Base-by-base conservation (phyloP, 2,329 filamentous ascomycete genomes). In the Fusarium sarcochroum region DNA sequence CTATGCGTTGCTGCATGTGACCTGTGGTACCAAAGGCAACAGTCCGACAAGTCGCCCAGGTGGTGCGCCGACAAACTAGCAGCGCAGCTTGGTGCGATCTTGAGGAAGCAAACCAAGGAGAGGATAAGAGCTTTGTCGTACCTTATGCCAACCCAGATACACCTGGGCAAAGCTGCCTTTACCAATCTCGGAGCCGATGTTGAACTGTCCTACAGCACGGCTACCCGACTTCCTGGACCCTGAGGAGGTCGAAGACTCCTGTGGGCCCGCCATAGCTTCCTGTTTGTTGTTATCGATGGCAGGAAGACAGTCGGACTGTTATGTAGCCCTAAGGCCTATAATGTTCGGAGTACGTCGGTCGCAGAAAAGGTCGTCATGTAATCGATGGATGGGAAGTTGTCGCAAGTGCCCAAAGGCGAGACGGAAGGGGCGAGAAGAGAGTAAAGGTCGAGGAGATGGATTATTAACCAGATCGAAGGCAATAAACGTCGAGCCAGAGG, bases 141-240 rank as follows among this genome's bases (percentile, higher is more conserved):
- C 94, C 82, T 91, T 91, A 81, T 97, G 93, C 73, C 90, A 89
- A 69, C 93, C 94, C 78, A 92, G 89, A 79, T 96, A 98, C 71
- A 99, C 96, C 72, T 94, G 94, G 70, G 96, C 96, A 84, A 98
- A 99, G 83, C 96, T 98, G 67, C 96, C 96, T 82, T 96, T 96
- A 68, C 96, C 96, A 78, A 98, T 98, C 82, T 98, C 93, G 73
- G 92, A 90, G 73, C 94, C 89, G 75, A 95, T 90, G 74, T 88
- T 87, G 80, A 97, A 98, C 76, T 91, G 89, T 71, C 94, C 93
- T 74, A 96, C 79, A 65, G 71, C 75, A 46, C 76, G 76, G 42
- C 77, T 73, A 67, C 75, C 74, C 63, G 76, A 76, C 72, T 70
- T 78, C 69, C 73, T 76, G 53, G 80, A 78, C 72, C 76, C 75